Base-by-base conservation (phyloP, 345 rosid species). In the Ceriops tagal region DNA sequence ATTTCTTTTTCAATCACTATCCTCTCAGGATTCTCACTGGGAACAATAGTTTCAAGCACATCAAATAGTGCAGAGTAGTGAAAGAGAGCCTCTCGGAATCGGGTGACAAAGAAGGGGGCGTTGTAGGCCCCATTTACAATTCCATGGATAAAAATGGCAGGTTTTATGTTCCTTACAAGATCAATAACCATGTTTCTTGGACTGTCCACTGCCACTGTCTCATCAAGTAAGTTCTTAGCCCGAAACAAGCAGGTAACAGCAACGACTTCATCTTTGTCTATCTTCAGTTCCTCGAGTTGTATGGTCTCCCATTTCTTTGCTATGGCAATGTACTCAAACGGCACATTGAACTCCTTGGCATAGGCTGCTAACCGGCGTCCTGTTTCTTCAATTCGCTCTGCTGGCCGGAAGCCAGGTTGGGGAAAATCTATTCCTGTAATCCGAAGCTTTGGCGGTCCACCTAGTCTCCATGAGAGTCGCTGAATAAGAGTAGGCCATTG, bases 281-380 rank as follows among this genome's bases (percentile, higher is more conserved):
- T 68, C 64, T 68, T 47, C 37, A 74, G 72, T 26, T 74, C 77
- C 51, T 74, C 77, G 9, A 58, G 64, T 28, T 30, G 61, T 69
- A 74, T 74, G 37, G 72, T 74, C 56, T 74, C 77, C 77, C 77
- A 74, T 59, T 62, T 74, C 46, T 74, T 69, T 19, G 77, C 77
- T 5, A 74, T 68, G 58, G 64, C 77, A 22, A 46, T 62, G 73
- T 74, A 74, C 63, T 62, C 64, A 56, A 73, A 74, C 6, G 77
- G 77, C 62, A 74, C 72, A 10, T 69, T 32, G 30, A 67, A 62
- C 64, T 61, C 24, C 69, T 68, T 39, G 32, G 72, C 71, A 67
- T 74, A 74, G 46, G 39, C 64, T 53, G 77, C 73, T 62, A 73
- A 62, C 24, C 77, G 69, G 7, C 60, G 77, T 19, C 77, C 77